Conservation (phyloP, 1,139 yeast genomes). For the Magnusiomyces ingens region DNA sequence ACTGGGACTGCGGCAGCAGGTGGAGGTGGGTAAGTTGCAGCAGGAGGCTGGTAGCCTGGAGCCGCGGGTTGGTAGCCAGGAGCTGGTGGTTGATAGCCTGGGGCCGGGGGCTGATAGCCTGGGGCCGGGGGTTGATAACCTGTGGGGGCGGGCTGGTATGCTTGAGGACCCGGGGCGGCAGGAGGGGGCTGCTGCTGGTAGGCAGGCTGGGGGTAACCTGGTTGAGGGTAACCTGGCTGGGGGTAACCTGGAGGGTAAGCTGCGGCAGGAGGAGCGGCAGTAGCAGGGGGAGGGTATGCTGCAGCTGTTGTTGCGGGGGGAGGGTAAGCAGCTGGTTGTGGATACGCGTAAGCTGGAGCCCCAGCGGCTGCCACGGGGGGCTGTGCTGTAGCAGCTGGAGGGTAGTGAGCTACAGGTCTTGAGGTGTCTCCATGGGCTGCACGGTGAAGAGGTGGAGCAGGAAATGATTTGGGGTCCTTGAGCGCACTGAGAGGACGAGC, state of each 20-base stretch:
- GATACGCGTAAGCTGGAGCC: neutral
- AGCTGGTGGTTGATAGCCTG: constrained; percentile 1
- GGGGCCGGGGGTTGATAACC: neutral
- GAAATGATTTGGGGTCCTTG: constrained; percentile 40
- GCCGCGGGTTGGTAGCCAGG: constrained; percentile 6
- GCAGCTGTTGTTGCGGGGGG: neutral
- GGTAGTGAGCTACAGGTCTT: constrained; percentile 27
- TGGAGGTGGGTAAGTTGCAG: neutral
- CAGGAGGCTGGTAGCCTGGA: constrained; percentile 1
- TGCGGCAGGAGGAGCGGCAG: constrained; percentile 6
- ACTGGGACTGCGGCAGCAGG: no score
- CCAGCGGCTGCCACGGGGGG: constrained; percentile 8
- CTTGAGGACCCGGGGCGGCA: neutral
- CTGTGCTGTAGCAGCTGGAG: constrained; percentile 7
- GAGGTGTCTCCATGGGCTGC: constrained; percentile 33
- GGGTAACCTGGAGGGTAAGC: neutral
- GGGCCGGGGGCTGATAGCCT: constrained; percentile 4
- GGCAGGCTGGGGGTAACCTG: neutral
- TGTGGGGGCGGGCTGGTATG: constrained; percentile 2
- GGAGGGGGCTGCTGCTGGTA: neutral
- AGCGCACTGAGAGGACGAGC: constrained; percentile 34
- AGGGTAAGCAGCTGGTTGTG: neutral
- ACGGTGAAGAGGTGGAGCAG: constrained; percentile 48
- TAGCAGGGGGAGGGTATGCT: neutral
- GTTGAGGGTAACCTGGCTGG: neutral